A percentile compares a stretch with the other conserved stretches of the same genome.
phyloP scores from a whole-genome alignment of 2,329 filamentous ascomycete species.

The Colletotrichum sp. region DNA sequence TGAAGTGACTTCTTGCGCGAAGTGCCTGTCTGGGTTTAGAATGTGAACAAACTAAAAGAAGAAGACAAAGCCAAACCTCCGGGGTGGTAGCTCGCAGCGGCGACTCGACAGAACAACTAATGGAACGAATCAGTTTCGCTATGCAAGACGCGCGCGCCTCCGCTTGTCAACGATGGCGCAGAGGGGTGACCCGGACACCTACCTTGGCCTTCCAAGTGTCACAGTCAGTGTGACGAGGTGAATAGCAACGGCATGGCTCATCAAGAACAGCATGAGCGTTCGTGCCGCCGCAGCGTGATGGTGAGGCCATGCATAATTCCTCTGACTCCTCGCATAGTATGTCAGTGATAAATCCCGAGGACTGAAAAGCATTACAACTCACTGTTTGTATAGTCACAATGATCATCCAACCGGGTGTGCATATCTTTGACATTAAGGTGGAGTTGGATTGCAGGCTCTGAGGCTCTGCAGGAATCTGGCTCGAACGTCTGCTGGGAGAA shows the following conservation, averaged over 20 bases:
- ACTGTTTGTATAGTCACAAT: background rate
- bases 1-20: background rate
- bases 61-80: background rate
- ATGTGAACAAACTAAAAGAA: background rate
- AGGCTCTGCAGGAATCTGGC: background rate
- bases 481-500: background rate
- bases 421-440: background rate
- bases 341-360: background rate
- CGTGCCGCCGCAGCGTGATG: background rate
- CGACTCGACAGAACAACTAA: background rate
- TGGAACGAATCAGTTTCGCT: background rate
- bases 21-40: background rate
- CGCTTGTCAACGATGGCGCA: background rate
- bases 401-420: background rate
- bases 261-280: background rate
- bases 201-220: background rate
- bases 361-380: fast-evolving
- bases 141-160: background rate
- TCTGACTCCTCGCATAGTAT: background rate
- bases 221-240: background rate
- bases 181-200: background rate
- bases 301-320: background rate
- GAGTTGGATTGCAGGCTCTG: background rate
- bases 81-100: background rate
- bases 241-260: background rate